Evolutionary conservation across 768 basidiomycete species (phyloP).

Genomic region (Suillus hirtellus): DNA sequence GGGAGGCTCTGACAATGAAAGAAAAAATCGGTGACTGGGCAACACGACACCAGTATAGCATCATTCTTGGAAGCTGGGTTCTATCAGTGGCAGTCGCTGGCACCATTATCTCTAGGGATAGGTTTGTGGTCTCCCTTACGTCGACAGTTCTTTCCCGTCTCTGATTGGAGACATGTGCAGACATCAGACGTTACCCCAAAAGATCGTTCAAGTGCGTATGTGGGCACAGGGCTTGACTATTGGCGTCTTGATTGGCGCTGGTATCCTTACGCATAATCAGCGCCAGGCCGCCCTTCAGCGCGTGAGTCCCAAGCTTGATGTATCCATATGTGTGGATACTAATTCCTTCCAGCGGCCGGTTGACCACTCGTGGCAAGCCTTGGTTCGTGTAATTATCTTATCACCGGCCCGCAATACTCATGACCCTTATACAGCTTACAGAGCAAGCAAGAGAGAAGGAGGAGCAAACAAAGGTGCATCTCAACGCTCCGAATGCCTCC

Average conservation of each 20-base stretch:
- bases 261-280: constrained; percentile 58
- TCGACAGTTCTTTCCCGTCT: not conserved
- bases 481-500: not conserved
- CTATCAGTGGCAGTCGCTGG: constrained; percentile 64
- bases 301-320: not conserved
- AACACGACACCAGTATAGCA: constrained; percentile 63
- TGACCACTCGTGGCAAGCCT: constrained; percentile 31
- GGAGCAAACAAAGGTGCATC: constrained; percentile 15
- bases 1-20: constrained; percentile 47
- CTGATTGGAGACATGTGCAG: constrained; percentile 23
- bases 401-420: not conserved
- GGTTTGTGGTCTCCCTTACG: constrained; percentile 38
- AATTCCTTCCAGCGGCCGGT: constrained; percentile 14
- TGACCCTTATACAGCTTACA: constrained; percentile 20
- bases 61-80: constrained; percentile 79
- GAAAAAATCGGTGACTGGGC: constrained; percentile 68
- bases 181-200: constrained; percentile 46
- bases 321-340: not conserved
- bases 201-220: constrained; percentile 84
- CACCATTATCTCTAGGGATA: constrained; percentile 63
- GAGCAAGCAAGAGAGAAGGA: constrained; percentile 29
- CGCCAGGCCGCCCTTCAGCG: constrained; percentile 40
- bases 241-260: constrained; percentile 70
- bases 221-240: constrained; percentile 86
- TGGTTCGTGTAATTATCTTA: constrained; percentile 20